Percentiles rank a stretch among this genome's conserved stretches.
phyloP scores from a whole-genome alignment of 768 basidiomycete species.

The Auriscalpium orientale region DNA sequence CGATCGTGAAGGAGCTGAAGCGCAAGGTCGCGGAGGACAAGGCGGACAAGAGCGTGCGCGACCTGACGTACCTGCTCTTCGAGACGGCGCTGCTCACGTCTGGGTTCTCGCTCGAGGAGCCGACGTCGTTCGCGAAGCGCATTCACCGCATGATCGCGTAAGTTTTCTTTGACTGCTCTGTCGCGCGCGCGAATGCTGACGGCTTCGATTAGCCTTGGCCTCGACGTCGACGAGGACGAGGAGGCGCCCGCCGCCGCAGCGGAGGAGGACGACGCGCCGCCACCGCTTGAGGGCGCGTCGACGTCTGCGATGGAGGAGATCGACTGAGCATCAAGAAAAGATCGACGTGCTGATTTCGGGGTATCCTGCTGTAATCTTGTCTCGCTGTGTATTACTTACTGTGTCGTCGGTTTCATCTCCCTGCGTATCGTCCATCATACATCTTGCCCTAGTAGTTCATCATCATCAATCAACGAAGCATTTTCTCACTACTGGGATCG shows the following conservation, averaged over 20 bases:
- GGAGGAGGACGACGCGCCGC: constrained; percentile 41
- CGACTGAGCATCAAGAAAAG: constrained; percentile 40
- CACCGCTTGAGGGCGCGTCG: constrained; percentile 49
- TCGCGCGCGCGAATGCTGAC: constrained; percentile 3
- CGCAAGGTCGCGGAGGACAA: constrained; percentile 95
- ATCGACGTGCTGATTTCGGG: constrained; percentile 13
- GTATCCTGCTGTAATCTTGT: constrained; percentile 3
- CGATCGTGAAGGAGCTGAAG: constrained; percentile 95
- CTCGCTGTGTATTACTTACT: neutral
- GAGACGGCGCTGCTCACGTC: constrained; percentile 96
- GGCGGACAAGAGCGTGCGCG: constrained; percentile 96
- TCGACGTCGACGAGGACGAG: constrained; percentile 64
- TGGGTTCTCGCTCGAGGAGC: constrained; percentile 93
- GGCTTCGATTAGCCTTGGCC: constrained; percentile 47
- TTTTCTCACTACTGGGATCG: neutral
- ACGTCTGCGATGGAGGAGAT: constrained; percentile 97
- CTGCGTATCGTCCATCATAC: neutral
- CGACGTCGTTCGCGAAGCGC: constrained; percentile 89
- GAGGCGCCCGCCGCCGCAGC: constrained; percentile 42
- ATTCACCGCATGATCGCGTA: constrained; percentile 95
- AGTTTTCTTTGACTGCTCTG: constrained; percentile 19
- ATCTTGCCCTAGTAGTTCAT: neutral
- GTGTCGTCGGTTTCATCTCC: neutral
- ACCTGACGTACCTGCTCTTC: constrained; percentile 91
- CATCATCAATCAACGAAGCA: neutral